phyloP scores from a whole-genome alignment of 1,284 basidiomycete species.

The Termitomyces sp. region DNA sequence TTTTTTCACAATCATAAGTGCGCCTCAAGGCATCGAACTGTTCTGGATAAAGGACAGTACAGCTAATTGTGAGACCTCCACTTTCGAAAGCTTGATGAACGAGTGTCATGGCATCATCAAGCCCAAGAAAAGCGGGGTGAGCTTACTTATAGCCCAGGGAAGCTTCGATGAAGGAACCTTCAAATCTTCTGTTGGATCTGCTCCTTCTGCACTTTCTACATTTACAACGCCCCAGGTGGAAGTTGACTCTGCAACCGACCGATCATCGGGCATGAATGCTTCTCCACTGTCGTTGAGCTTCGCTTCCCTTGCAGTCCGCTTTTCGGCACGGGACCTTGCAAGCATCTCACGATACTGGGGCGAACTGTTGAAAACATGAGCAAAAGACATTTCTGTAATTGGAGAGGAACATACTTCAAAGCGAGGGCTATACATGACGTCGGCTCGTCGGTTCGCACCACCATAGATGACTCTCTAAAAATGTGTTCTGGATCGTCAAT shows the following conservation, averaged over 20 bases:
- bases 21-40: conserved; percentile 94
- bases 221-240: conserved; percentile 89
- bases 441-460: conserved; percentile 95
- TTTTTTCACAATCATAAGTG: conserved; percentile 90
- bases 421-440: conserved; percentile 97
- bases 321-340: conserved; percentile 66
- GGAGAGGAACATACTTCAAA: conserved; percentile 57
- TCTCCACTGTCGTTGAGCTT: conserved; percentile 67
- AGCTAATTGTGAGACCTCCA: conserved; percentile 90
- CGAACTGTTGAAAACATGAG: conserved; percentile 47
- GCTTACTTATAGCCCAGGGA: conserved; percentile 71
- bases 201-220: conserved; percentile 55
- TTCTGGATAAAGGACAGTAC: conserved; percentile 93
- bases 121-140: not conserved
- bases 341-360: conserved; percentile 87
- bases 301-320: conserved; percentile 61
- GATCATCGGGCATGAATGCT: conserved; percentile 83
- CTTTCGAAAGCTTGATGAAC: conserved; percentile 73
- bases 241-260: conserved; percentile 70
- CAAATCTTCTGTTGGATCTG: conserved; percentile 73
- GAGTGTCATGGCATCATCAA: conserved; percentile 12
- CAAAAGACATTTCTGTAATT: conserved; percentile 2
- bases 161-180: conserved; percentile 72
- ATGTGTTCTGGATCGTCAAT: conserved; percentile 84
- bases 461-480: conserved; percentile 92